phyloP scores from a whole-genome alignment of 805 yeast species.

The Sungouiella thailandica region DNA sequence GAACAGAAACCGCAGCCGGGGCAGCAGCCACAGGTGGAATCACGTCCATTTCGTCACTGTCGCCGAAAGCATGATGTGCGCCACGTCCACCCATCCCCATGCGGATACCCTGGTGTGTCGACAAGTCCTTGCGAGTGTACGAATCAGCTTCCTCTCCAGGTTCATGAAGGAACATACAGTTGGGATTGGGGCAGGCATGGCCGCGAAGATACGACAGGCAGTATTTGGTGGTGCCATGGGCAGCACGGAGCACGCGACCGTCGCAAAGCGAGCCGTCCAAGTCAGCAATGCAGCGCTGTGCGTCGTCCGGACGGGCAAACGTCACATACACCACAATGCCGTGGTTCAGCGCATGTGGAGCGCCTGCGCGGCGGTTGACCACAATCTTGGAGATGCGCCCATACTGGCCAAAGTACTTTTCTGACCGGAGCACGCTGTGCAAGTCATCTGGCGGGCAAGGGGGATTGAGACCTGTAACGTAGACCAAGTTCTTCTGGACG shows the following conservation, averaged over 20 bases:
- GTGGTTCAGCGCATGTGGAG: conserved; percentile 41
- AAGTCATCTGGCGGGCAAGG: conserved; percentile 78
- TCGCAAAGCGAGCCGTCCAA: conserved; percentile 92
- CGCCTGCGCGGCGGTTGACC: conserved; percentile 64
- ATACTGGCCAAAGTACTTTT: conserved; percentile 96
- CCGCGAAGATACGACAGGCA: conserved; percentile 95
- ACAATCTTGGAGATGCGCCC: conserved; percentile 94
- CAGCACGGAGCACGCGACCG: conserved; percentile 86
- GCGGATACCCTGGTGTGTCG: conserved; percentile 66
- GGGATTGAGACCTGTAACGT: conserved; percentile 92
- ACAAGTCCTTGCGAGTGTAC: conserved; percentile 82
- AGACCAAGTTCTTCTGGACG: conserved; percentile 95
- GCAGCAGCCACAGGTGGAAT: conserved; percentile 1
- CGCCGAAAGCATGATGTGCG: conserved; percentile 8
- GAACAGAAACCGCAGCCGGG: conserved; percentile 1
- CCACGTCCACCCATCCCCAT: conserved; percentile 41
- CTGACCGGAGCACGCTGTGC: conserved; percentile 76
- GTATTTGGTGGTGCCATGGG: conserved; percentile 97
- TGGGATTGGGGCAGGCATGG: conserved; percentile 95
- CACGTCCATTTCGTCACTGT: conserved; percentile 5
- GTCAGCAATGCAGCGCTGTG: conserved; percentile 86
- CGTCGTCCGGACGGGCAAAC: conserved; percentile 89
- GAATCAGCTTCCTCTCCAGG: conserved; percentile 99
- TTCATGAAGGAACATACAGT: conserved; percentile 97
- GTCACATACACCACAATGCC: conserved; percentile 97